phyloP scores from a whole-genome alignment of 1,284 basidiomycete genomes.

The Cutaneotrichosporon cutaneum region DNA sequence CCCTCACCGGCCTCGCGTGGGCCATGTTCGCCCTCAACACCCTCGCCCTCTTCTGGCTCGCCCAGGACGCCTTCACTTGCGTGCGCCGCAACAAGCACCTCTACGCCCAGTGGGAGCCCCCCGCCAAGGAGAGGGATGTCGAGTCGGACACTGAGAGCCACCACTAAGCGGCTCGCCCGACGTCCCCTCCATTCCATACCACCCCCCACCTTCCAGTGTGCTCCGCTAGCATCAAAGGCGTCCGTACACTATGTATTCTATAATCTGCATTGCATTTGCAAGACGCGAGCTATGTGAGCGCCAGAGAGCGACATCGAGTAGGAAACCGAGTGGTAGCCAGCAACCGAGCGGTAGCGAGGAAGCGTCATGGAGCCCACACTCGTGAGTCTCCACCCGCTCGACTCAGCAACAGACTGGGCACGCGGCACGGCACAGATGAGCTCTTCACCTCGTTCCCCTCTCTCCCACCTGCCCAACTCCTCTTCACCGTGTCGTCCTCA shows the following conservation, averaged over 20 bases:
- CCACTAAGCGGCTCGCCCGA: background rate
- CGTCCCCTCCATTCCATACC: background rate
- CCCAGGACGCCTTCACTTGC: conserved; percentile 37
- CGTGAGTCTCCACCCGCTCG: too few relatives aligned
- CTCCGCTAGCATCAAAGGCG: background rate
- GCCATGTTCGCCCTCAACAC: conserved; percentile 42
- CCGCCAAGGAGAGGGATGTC: conserved; percentile 13
- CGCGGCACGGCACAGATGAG: too few relatives aligned
- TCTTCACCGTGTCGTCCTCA: too few relatives aligned
- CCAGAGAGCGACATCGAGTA: too few relatives aligned
- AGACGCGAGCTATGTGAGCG: background rate
- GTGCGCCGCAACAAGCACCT: conserved; percentile 26
- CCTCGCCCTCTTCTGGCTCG: conserved; percentile 38
- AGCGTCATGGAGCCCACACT: too few relatives aligned
- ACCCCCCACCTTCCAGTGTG: background rate
- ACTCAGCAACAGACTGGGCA: too few relatives aligned
- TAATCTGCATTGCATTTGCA: conserved; percentile 10
- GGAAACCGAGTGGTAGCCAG: too few relatives aligned
- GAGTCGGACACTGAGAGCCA: conserved; percentile 13
- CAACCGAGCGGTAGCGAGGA: too few relatives aligned
- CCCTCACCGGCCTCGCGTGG: conserved; percentile 43
- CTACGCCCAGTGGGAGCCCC: conserved; percentile 30
- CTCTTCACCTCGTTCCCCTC: too few relatives aligned
- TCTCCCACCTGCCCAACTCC: too few relatives aligned
- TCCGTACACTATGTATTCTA: conserved; percentile 5